phyloP scores from a whole-genome alignment of 768 basidiomycete genomes.

The Phylloporus sp. region DNA sequence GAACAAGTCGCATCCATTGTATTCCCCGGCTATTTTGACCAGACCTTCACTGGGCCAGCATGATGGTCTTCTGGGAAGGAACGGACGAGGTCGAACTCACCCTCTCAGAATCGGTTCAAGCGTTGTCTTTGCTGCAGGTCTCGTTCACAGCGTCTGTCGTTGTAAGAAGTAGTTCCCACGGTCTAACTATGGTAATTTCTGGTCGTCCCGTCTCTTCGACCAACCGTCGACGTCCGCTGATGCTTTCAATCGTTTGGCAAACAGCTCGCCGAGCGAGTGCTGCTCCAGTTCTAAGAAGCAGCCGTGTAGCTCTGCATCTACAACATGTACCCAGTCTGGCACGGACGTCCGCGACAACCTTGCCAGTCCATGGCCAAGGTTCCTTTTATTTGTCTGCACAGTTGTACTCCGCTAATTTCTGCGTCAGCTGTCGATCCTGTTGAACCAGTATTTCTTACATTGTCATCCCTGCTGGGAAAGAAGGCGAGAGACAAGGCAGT shows the following conservation, averaged over 20 bases:
- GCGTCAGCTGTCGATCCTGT: constrained; percentile 34
- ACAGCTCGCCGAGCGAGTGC: constrained; percentile 11
- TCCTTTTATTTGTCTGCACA: constrained; percentile 1
- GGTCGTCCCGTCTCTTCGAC: not conserved
- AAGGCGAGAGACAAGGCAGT: constrained; percentile 46
- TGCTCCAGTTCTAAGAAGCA: not conserved
- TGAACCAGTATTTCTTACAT: constrained; percentile 53
- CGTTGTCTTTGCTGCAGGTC: constrained; percentile 18
- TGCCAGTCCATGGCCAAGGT: constrained; percentile 3
- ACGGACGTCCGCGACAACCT: constrained; percentile 11
- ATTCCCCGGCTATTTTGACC: constrained; percentile 22
- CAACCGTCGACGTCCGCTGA: too few species aligned
- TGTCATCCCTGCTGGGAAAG: constrained; percentile 51
- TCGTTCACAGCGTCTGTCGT: not conserved
- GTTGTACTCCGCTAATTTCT: constrained; percentile 5
- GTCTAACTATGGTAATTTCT: constrained; percentile 17
- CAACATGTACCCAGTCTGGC: not conserved
- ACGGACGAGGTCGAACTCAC: constrained; percentile 31
- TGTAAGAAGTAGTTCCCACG: constrained; percentile 23
- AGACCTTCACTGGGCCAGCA: not conserved
- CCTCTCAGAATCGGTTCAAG: constrained; percentile 31
- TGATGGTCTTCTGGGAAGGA: not conserved
- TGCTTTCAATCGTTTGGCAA: constrained; percentile 19
- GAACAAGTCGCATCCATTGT: constrained; percentile 37
- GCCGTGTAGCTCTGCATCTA: not conserved